Base-by-base conservation (phyloP, 2,329 filamentous ascomycete species). In the Hypocreales sp. region DNA sequence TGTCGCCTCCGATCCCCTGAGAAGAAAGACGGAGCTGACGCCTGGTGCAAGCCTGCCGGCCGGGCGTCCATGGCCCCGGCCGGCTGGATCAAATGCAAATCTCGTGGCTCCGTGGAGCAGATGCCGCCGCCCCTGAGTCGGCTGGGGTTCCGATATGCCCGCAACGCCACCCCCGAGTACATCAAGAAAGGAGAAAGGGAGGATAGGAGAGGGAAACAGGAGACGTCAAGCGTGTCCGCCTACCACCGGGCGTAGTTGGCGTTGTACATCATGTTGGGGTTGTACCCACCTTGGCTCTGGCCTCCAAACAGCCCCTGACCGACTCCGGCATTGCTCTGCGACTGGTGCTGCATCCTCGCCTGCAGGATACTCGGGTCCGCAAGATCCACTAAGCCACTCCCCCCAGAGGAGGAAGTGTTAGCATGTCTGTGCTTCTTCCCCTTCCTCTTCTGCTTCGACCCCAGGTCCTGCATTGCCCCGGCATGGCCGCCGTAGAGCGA, bases 341-440 rank as follows among this genome's bases (percentile, higher is more conserved):
- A 68, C 63, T 79, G 73, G 64, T 90, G 81, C 61, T 92, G 86
- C 70, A 92, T 79, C 71, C 86, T 82, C 59, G 83, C 83, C 68
- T 93, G 86, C 70, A 95, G 76, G 72, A 94, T 94, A 72, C 83
- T 93, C 71, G 87, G 87, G 83, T 95, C 86, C 70, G 81, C 83
- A 86, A 93, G 83, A 92, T 95, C 86, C 67, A 92, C 86, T 87
- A 94, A 75, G 68, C 82, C 86, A 81, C 83, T 82, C 74, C 84
- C 86, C 68, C 80, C 80, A 75, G 84, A 92, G 76, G 87, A 95
- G 81, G 86, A 93, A 87, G 87, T 94, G 83, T 94, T 93, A 90
- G 84, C 87, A 78, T 94, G 86, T 77, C 86, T 92, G 72, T 94
- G 87, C 83, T 94, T 94, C 76, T 93, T 94, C 68, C 84, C 84